Base-by-base conservation (phyloP, 1,284 basidiomycete species). In the Neonothopanus nambi region DNA sequence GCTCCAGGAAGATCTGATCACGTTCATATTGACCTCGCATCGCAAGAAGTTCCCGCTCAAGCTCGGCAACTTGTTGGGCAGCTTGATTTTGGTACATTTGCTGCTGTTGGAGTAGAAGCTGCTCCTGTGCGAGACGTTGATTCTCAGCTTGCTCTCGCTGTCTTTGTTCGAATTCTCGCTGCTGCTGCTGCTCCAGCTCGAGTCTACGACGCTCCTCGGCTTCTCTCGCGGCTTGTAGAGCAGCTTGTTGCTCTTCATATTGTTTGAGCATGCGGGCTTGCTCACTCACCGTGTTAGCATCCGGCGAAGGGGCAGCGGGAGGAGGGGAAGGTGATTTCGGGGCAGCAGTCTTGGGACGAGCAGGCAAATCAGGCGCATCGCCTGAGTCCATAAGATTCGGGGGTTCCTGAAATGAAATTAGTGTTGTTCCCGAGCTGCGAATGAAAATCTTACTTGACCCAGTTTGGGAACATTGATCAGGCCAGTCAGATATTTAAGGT, bases 1-100 rank as follows among this genome's bases (percentile, higher is more conserved):
- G 95, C 72, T 98, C 96, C 54, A 99, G 78, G 74, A 99, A 85
- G 64, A 99, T 90, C 71, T 99, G 97, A 66, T 99, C 96, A 13
- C 96, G 86, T 74, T 99, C 97, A 69, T 95, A 99, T 69, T 99
- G 97, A 1, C 96, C 95, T 51, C 95, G 81, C 91, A 98, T 92
- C 13, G 82, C 91, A 39, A 99, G 81, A 55, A 98, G 77, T 70
- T 99, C 92, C 52, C 92, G 81, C 70, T 99, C 93, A 38, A 97
- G 80, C 63, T 98, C 91, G 57, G 79, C 76, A 56, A 82, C 80
- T 60, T 87, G 88, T 60, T 82, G 79, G 38, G 77, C 82, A 36
- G 84, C 84, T 65, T 88, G 83, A 59, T 83, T 87, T 61, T 79
- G 86, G 63, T 86, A 84, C 67, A 87, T 81, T 76, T 89, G 84